A percentile compares a stretch with the other conserved stretches of the same genome.
Evolutionary conservation across 139 green algal genomes (phyloP).

Genomic region (Pedinophyceae sp.): DNA sequence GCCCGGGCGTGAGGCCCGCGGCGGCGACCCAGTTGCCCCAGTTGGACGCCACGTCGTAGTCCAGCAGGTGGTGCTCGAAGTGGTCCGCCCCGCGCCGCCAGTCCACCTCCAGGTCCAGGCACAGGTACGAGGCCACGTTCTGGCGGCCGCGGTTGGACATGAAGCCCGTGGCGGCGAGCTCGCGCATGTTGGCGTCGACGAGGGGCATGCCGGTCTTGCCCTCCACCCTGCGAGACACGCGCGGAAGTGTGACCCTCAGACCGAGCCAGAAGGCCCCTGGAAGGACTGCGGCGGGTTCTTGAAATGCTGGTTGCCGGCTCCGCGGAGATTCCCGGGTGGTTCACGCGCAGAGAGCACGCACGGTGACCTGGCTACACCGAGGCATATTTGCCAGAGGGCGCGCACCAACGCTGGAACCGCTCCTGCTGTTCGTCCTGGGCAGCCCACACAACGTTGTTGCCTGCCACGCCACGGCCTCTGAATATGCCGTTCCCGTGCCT

Average conservation of each 20-base stretch:
- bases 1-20: conserved; percentile 29
- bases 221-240: conserved; percentile 24
- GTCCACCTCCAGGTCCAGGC: conserved; percentile 48
- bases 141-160: conserved; percentile 67
- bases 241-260: no score
- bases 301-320: no score
- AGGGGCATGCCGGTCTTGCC: conserved; percentile 60
- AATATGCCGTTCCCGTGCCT: not conserved
- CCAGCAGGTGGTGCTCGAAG: conserved; percentile 54
- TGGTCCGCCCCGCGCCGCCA: conserved; percentile 55
- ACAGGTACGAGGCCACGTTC: conserved; percentile 34
- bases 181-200: conserved; percentile 71
- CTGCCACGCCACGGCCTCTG: conserved; percentile 3
- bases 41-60: conserved; percentile 55
- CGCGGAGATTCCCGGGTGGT: not conserved
- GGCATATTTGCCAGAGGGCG: conserved; percentile 22
- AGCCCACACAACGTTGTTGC: not conserved
- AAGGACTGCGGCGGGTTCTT: no score
- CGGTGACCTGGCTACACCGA: conserved; percentile 28
- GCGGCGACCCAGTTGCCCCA: conserved; percentile 49
- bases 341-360: conserved; percentile 14
- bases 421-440: not conserved
- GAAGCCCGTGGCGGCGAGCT: conserved; percentile 56
- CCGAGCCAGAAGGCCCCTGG: no score
- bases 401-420: not conserved